Conservation (phyloP, 176 grass and related monocot species). For the Thinopyrum elongatum region DNA sequence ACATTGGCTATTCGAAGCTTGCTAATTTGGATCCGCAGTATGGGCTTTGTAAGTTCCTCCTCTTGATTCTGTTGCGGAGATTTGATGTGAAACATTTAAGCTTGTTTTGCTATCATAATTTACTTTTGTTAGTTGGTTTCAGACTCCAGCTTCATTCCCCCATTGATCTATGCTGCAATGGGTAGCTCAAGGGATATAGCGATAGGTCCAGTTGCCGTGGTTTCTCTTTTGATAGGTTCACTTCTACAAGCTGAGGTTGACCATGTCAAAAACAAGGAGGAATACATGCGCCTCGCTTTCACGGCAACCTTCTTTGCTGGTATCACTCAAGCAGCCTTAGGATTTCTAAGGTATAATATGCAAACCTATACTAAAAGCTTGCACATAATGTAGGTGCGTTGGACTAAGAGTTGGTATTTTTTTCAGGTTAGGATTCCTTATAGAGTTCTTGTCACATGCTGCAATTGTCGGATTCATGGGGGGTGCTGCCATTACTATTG, state of each 20-base stretch:
- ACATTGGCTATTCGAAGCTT: slow-evolving; percentile 90
- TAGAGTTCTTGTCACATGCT: slow-evolving; percentile 96
- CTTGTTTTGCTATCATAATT: slow-evolving; percentile 3
- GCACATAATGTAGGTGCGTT: not conserved
- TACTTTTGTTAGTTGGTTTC: slow-evolving; percentile 29
- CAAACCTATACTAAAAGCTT: not conserved
- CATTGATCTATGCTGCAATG: slow-evolving; percentile 91
- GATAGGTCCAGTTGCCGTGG: slow-evolving; percentile 90
- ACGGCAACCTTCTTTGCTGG: slow-evolving; percentile 98
- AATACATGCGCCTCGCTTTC: slow-evolving; percentile 76
- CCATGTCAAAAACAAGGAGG: slow-evolving; percentile 55
- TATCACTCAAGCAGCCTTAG: slow-evolving; percentile 89
- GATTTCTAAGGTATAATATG: slow-evolving; percentile 75
- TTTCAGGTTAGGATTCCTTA: slow-evolving; percentile 91
- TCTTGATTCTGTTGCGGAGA: not conserved
- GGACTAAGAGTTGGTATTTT: slow-evolving; percentile 16
- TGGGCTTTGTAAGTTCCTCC: slow-evolving; percentile 76
- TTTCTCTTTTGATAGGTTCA: slow-evolving; percentile 85
- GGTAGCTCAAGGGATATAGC: slow-evolving; percentile 97
- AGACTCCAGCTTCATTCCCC: slow-evolving; percentile 92
- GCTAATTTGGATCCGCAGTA: slow-evolving; percentile 89
- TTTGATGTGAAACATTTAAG: slow-evolving; percentile 1
- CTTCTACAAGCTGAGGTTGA: slow-evolving; percentile 83
- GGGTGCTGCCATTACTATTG: slow-evolving; percentile 92
- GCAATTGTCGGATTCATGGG: slow-evolving; percentile 97